These are phyloP conservation scores for Globisporangium emineosum DNA, from an alignment of 352 stramenopile species.

Conservation along the genomic window DNA sequence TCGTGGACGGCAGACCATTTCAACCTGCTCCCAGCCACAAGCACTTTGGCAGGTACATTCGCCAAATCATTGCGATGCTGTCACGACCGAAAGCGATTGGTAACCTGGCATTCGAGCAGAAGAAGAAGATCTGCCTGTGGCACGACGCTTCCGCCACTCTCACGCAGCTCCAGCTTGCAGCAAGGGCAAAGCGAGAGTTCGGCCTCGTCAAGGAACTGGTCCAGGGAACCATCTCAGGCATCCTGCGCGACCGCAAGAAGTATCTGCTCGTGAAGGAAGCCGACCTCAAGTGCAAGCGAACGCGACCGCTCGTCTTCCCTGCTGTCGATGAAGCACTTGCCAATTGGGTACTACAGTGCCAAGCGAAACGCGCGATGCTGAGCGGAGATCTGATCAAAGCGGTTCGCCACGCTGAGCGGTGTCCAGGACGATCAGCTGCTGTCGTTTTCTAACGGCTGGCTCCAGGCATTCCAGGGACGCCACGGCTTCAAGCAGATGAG, in stretches of 20 bases:
- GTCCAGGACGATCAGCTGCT: not conserved
- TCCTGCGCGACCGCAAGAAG: not conserved
- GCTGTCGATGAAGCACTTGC: not conserved
- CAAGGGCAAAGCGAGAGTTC: not conserved
- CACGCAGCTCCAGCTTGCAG: not conserved
- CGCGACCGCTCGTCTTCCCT: not conserved
- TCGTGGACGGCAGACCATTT: not conserved
- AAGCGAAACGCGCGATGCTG: not conserved
- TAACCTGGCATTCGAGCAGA: not conserved
- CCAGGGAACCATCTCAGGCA: not conserved
- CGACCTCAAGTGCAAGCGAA: not conserved
- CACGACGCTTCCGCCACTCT: not conserved
- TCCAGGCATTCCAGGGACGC: not conserved
- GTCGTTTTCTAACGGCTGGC: not conserved
- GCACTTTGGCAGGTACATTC: not conserved
- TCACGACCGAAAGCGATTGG: not conserved
- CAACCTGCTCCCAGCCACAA: not conserved
- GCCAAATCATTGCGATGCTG: too few species aligned
- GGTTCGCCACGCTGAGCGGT: not conserved
- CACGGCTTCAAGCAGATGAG: not conserved
- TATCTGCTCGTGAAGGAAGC: not conserved
- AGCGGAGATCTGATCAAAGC: not conserved
- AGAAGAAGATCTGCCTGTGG: constrained; percentile 1
- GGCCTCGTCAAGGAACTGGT: not conserved
- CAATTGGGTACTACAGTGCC: not conserved